A percentile compares a stretch with the other conserved stretches of the same genome.
Evolutionary conservation across 306 rosid species (phyloP).

Genomic region (Senna siamea): DNA sequence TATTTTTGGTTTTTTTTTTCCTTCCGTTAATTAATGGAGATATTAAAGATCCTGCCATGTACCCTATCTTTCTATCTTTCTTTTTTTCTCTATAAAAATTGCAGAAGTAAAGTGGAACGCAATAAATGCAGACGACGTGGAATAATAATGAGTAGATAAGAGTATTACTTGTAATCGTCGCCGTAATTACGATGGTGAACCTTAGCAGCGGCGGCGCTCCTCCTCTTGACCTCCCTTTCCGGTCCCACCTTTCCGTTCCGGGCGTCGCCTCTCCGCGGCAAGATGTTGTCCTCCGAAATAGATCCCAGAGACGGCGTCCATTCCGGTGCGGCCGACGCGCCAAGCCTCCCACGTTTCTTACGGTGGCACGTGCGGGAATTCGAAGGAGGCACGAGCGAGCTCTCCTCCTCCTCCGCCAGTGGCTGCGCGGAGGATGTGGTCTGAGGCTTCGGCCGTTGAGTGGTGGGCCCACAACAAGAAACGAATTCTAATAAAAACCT

Average conservation of each 20-base stretch:
- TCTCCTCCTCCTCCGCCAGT: slow-evolving; percentile 31
- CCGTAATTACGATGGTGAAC: slow-evolving; percentile 34
- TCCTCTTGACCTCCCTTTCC: slow-evolving; percentile 34
- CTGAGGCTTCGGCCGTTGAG: not conserved
- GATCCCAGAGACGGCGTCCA: slow-evolving; percentile 69
- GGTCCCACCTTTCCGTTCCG: slow-evolving; percentile 11
- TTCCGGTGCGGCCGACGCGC: slow-evolving; percentile 12
- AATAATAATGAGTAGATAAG: not conserved
- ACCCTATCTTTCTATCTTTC: too few species aligned
- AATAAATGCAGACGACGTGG: too few species aligned
- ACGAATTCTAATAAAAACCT: slow-evolving; percentile 51
- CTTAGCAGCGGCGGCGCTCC: not conserved
- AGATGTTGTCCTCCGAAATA: slow-evolving; percentile 55
- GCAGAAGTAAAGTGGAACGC: too few species aligned
- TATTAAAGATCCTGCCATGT: too few species aligned
- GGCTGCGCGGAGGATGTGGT: not conserved
- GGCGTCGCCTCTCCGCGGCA: not conserved
- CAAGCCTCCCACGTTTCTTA: slow-evolving; percentile 30
- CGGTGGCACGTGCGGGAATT: slow-evolving; percentile 21
- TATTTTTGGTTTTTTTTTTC: too few species aligned
- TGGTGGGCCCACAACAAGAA: slow-evolving; percentile 47
- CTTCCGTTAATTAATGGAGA: too few species aligned
- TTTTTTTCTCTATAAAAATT: too few species aligned
- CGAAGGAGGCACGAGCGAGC: slow-evolving; percentile 28
- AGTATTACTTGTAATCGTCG: slow-evolving; percentile 49